Conservation (phyloP, 164 flowering plant species). For the Sextonia rubra region DNA sequence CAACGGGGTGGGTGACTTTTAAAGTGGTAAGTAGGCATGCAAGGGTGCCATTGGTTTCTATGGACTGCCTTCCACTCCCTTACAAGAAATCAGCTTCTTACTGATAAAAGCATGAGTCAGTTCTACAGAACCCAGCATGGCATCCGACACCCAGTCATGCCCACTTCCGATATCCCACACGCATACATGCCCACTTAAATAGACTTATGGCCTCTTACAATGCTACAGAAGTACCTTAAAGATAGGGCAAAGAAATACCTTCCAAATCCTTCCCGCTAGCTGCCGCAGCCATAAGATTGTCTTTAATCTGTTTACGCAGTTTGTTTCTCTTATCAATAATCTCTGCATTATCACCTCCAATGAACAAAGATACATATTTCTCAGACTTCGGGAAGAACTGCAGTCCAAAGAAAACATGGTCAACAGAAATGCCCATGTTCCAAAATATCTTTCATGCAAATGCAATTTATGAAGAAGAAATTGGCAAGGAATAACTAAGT, state of each 20-base stretch:
- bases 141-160: not conserved
- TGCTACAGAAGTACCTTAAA: slow-evolving; percentile 3
- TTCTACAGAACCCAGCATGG: not conserved
- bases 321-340: slow-evolving; percentile 65
- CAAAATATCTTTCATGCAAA: not conserved
- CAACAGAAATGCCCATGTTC: not conserved
- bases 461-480: not conserved
- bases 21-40: no score
- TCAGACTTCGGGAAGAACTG: slow-evolving; percentile 98
- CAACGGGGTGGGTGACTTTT: no score
- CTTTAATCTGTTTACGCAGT: slow-evolving; percentile 86
- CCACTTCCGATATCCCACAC: not conserved
- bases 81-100: no score
- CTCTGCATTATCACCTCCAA: slow-evolving; percentile 70
- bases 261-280: slow-evolving; percentile 96
- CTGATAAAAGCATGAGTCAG: no score
- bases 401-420: slow-evolving; percentile 16
- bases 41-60: no score
- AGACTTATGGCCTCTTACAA: not conserved
- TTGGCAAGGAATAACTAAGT: not conserved
- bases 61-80: not conserved
- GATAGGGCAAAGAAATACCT: slow-evolving; percentile 44
- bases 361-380: slow-evolving; percentile 82
- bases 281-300: slow-evolving; percentile 80
- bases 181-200: not conserved